Base-by-base conservation (phyloP, 768 basidiomycete species). In the Podaxis sp. region DNA sequence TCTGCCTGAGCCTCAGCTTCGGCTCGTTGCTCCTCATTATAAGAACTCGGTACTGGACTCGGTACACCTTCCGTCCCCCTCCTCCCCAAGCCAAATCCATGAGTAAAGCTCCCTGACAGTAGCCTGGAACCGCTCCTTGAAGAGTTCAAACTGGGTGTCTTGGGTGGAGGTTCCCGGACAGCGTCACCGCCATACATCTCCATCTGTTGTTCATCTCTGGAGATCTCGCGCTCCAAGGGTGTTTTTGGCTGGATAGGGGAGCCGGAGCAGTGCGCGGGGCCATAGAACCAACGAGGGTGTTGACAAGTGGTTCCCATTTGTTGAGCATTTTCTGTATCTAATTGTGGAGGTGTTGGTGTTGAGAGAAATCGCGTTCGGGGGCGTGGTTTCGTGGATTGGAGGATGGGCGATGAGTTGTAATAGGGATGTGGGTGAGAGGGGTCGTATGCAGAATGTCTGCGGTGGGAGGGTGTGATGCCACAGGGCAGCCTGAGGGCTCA, bases 171-270 rank as follows among this genome's bases (percentile, higher is more conserved):
- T 1, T 65, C 57, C 2, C 68, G 65, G 1, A 72, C 68, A 39
- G 71, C 73, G 54, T 73, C 73, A 2, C 71, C 74, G 19, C 73
- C 72, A 63, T 74, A 74, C 60, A 69, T 67, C 39, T 71, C 68
- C 3, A 71, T 64, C 15, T 65, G 59, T 46, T 66, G 59, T 44
- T 71, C 69, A 4, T 57, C 64, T 22, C 52, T 26, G 11, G 46
- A 17, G 4, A 64, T 54, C 28, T 40, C 55, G n/a, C 56, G 60
- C 15, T 64, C 59, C 28, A 64, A 49, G 7, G 53, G 19, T 15
- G 44, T 56, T 22, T 36, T 36, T 3, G 24, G 26, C n/a, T 12
- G 42, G 4, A 22, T 13, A 6, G 44, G 13, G 15, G 36, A 26
- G 13, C 39, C 12, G 4, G 42, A 36, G 13, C 30, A 24, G 3